phyloP scores from a whole-genome alignment of 2,329 filamentous ascomycete species.

The Xylaria sp. region DNA sequence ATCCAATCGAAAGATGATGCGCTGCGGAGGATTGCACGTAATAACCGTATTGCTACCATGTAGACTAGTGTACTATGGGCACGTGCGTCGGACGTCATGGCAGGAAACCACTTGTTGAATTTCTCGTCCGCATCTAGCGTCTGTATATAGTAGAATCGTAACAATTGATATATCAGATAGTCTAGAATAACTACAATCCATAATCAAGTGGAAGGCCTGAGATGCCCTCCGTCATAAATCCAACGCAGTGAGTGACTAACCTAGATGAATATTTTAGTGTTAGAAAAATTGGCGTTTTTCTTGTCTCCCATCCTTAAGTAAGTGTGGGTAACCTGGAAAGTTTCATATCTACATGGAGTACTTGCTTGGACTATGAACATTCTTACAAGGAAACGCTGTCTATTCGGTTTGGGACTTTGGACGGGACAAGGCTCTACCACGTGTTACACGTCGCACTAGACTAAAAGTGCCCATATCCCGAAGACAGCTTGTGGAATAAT shows the following conservation, averaged over 20 bases:
- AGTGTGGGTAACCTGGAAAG: not conserved
- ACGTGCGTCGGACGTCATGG: constrained; percentile 11
- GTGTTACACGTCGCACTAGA: constrained; percentile 11
- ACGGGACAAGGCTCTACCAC: constrained; percentile 11
- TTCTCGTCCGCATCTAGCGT: constrained; percentile 11
- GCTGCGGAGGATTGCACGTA: constrained; percentile 13
- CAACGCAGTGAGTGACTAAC: not conserved
- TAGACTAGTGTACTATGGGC: constrained; percentile 18
- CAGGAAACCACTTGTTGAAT: constrained; percentile 13
- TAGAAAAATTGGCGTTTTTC: not conserved
- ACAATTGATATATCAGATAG: not conserved
- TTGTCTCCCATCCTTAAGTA: not conserved
- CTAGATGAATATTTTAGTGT: too few species aligned
- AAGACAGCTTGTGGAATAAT: not conserved
- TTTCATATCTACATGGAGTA: too few species aligned
- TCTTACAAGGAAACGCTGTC: not conserved
- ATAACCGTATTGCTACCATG: constrained; percentile 1
- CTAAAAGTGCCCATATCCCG: not conserved
- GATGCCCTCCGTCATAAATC: too few species aligned
- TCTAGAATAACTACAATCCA: not conserved
- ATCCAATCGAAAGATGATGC: constrained; percentile 1
- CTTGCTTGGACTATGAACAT: not conserved
- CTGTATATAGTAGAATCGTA: not conserved
- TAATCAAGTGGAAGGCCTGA: too few species aligned
- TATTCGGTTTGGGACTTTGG: not conserved